Evolutionary conservation across 192 early-diverging fungal genomes (phyloP).

Genomic region (Cetraspora pellucida): DNA sequence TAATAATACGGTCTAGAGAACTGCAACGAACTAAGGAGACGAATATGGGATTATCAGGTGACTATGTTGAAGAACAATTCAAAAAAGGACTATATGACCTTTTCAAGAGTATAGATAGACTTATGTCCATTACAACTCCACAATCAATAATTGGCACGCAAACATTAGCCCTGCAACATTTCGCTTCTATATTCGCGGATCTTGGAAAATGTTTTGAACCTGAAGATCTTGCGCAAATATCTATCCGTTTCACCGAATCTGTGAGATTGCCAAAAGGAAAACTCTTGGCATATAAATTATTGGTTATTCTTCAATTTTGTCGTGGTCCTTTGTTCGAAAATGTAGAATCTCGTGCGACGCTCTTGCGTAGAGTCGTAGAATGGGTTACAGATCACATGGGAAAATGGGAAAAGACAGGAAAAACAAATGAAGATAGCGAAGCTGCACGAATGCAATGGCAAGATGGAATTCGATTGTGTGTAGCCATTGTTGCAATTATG

Average conservation of each 20-base stretch:
- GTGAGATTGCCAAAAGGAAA: slow-evolving; percentile 35
- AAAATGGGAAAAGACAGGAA: slow-evolving; percentile 40
- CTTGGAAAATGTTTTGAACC: slow-evolving; percentile 39
- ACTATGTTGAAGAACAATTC: slow-evolving; percentile 44
- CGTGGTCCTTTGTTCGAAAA: slow-evolving; percentile 35
- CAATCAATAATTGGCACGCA: slow-evolving; percentile 62
- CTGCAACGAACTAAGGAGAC: slow-evolving; percentile 37
- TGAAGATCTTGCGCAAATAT: slow-evolving; percentile 40
- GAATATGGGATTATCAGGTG: slow-evolving; percentile 27
- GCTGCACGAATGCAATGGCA: slow-evolving; percentile 44
- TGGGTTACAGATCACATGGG: slow-evolving; percentile 43
- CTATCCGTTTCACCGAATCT: slow-evolving; percentile 41
- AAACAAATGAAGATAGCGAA: slow-evolving; percentile 1
- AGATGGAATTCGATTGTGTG: slow-evolving; percentile 44
- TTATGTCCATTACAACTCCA: slow-evolving; percentile 58
- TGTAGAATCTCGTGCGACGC: slow-evolving; percentile 30
- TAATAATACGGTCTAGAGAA: slow-evolving; percentile 54
- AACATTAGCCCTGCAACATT: slow-evolving; percentile 56
- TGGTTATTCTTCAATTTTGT: slow-evolving; percentile 35
- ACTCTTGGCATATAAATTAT: slow-evolving; percentile 31
- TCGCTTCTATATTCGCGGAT: slow-evolving; percentile 48
- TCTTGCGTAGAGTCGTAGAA: slow-evolving; percentile 31
- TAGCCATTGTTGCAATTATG: slow-evolving; percentile 43
- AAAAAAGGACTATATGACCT: slow-evolving; percentile 49
- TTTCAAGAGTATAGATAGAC: slow-evolving; percentile 46